Evolutionary conservation across 2,329 filamentous ascomycete genomes (phyloP).

Genomic region (Venturia pyrina): DNA sequence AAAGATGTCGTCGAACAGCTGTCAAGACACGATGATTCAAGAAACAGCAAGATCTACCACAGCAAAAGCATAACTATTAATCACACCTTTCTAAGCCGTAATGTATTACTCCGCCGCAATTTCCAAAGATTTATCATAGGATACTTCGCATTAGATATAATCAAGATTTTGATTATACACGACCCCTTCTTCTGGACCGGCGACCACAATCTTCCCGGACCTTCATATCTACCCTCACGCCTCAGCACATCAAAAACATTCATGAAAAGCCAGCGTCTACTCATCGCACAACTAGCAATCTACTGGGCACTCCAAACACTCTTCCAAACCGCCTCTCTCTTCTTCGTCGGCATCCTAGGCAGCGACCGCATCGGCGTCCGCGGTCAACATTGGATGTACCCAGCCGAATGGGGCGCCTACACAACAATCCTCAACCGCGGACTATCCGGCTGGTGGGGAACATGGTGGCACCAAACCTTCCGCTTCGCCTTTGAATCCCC

Average conservation of each 20-base stretch:
- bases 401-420: conserved; percentile 46
- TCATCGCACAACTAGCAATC: conserved; percentile 47
- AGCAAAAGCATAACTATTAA: conserved; percentile 18
- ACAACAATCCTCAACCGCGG: conserved; percentile 54
- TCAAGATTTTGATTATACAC: conserved; percentile 58
- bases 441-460: conserved; percentile 71
- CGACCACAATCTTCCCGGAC: conserved; percentile 31
- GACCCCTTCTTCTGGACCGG: conserved; percentile 69
- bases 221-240: conserved; percentile 34
- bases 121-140: conserved; percentile 36
- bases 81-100: conserved; percentile 3
- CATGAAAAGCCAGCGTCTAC: conserved; percentile 46
- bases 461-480: conserved; percentile 88
- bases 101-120: conserved; percentile 25
- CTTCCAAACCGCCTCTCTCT: conserved; percentile 51
- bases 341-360: conserved; percentile 49
- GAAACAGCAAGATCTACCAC: neutral
- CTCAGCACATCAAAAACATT: conserved; percentile 33
- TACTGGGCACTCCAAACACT: conserved; percentile 50
- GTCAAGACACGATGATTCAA: neutral
- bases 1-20: conserved; percentile 30
- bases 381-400: conserved; percentile 52
- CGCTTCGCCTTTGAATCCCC: conserved; percentile 61
- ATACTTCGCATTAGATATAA: conserved; percentile 60
- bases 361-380: conserved; percentile 50